phyloP scores from a whole-genome alignment of 805 yeast genomes.

The Kuraishia floccosa region DNA sequence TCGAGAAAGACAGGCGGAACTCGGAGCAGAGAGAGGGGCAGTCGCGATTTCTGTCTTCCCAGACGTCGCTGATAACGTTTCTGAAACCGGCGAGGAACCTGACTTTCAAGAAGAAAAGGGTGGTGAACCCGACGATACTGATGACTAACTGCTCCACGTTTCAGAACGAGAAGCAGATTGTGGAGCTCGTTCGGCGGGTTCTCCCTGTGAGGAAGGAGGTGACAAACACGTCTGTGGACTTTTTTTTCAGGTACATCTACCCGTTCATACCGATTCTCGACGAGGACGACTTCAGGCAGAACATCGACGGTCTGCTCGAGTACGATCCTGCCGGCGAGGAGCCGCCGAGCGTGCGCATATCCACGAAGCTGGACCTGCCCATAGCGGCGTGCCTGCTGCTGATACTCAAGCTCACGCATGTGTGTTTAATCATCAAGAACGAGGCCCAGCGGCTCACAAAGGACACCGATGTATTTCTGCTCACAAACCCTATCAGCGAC shows the following conservation, averaged over 20 bases:
- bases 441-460: conserved; percentile 1
- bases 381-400: conserved; percentile 15
- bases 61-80: no score
- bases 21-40: no score
- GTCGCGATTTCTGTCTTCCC: no score
- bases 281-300: conserved; percentile 21
- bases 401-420: conserved; percentile 15
- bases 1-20: conserved; percentile 5
- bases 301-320: conserved; percentile 20
- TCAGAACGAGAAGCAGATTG: no score
- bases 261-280: conserved; percentile 38
- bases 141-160: no score
- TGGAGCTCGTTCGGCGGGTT: no score
- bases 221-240: conserved; percentile 23
- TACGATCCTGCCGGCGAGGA: conserved; percentile 3
- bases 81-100: no score
- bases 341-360: conserved; percentile 5
- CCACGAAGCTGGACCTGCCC: conserved; percentile 9
- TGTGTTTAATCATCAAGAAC: conserved; percentile 9
- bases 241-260: conserved; percentile 26
- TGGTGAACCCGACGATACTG: no score
- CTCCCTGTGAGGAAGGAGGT: no score
- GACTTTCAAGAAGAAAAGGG: conserved; percentile 2
- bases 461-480: conserved; percentile 12
- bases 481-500: conserved; percentile 27